Base-by-base conservation (phyloP, 257 asterid genomes). In the Ajuga chamaepitys region DNA sequence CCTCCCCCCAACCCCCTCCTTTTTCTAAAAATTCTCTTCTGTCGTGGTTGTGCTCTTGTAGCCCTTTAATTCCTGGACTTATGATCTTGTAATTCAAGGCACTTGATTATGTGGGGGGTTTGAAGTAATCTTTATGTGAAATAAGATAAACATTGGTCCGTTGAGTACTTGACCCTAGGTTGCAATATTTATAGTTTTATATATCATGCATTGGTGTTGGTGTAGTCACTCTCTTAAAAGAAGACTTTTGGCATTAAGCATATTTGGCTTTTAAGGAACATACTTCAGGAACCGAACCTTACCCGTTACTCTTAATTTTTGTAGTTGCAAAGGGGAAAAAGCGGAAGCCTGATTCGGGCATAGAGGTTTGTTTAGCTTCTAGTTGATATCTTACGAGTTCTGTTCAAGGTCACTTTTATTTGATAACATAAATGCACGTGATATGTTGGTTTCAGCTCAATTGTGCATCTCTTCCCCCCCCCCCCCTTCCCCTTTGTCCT, bases 251-350 rank as follows among this genome's bases (percentile, higher is more conserved):
- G 41, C 32, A 9, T 55, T 38, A 34, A 26, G 25, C 50, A 58
- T 18, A 18, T 42, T 22, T 68, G 18, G 12, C 55, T 68, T 62
- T 60, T n/a, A n/a, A n/a, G n/a, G n/a, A n/a, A n/a, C 48, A 42
- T 46, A n/a, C n/a, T 37, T 60, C 46, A 48, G 5, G 42, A 34
- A n/a, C n/a, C n/a, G 32, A 55, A 44, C 40, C 42, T 71, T 55
- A 66, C 38, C 44, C 9, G 6, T 75, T 77, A 25, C 20, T 51
- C 55, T 59, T 52, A 62, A 67, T 67, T 24, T 30, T 59, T 83
- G 89, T 77, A 89, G 95, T 72, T 72, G 72, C 81, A 57, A 87
- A 83, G 74, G 95, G 97, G 82, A 87, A 87, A 83, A 89, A 89
- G 77, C 83, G 92, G 57, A 89, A 82, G 80, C 66, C 83, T 71